Conservation (phyloP, 495 filamentous ascomycete genomes). For the Viridothelium virens region DNA sequence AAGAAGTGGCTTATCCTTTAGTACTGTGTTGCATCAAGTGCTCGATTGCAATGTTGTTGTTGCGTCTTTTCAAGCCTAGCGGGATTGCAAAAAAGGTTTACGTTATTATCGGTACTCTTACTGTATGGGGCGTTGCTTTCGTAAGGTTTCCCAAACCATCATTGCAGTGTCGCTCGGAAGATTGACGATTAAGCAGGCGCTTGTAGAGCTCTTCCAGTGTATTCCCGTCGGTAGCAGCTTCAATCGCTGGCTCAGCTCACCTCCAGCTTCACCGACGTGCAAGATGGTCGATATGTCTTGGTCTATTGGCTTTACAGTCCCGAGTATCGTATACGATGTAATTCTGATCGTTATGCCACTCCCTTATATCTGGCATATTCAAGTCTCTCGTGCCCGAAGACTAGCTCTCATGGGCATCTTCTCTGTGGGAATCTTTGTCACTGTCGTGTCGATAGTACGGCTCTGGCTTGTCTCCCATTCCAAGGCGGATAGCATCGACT, state of each 20-base stretch:
- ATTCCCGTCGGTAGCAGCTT: background rate
- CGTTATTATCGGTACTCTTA: background rate
- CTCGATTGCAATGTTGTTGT: conserved; percentile 1
- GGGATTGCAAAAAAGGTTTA: background rate
- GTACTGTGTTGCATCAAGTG: background rate
- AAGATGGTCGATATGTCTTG: background rate
- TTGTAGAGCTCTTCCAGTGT: background rate
- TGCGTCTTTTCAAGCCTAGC: conserved; percentile 6
- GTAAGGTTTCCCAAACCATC: background rate
- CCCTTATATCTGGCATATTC: conserved; percentile 15
- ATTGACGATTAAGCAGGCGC: background rate
- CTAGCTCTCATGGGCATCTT: conserved; percentile 12
- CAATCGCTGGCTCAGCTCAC: background rate
- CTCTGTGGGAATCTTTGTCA: conserved; percentile 10
- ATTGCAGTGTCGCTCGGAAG: background rate
- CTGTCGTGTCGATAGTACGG: conserved; percentile 1
- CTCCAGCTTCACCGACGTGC: background rate
- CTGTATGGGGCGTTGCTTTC: background rate
- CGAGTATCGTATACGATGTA: conserved; percentile 14
- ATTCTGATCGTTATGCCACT: conserved; percentile 15
- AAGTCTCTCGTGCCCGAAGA: background rate
- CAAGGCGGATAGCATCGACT: background rate
- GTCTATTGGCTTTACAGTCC: background rate
- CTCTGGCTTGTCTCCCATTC: background rate
- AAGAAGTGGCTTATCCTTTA: background rate